Base-by-base conservation (phyloP, 2,329 filamentous ascomycete genomes). In the Atkinsonella texensis region DNA sequence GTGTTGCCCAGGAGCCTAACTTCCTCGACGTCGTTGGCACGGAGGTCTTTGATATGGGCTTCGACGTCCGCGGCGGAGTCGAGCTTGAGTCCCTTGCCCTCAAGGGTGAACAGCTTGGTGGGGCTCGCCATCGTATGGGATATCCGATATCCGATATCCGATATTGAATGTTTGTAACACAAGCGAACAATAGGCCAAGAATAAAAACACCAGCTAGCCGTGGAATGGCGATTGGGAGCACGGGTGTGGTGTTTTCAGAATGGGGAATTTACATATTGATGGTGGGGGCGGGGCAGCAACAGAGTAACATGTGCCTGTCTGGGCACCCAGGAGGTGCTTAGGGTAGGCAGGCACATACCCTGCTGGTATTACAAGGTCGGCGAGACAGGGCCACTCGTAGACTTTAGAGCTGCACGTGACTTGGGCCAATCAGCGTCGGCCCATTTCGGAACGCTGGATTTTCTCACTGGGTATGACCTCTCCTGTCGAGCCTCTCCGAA, bases 51-150 rank as follows among this genome's bases (percentile, higher is more conserved):
- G 63, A 96, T 87, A 68, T 96, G 84, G 58, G 86, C 74, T 68
- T 93, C 86, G 55, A 97, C 79, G 68, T 97, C 89, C 57, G 81
- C 85, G 49, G 87, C 88, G 41, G 84, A 88, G 73, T 94, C 84
- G 64, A 98, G 86, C 76, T 95, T 96, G 62, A 97, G 80, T 63
- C 85, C 85, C 74, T 86, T 93, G 69, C 87, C 89, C 70, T 95
- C 87, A 59, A 97, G 82, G 60, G 89, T 90, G 73, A 96, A 97
- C 64, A 88, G 67, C 68, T 86, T 89, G 52, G 69, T 56, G 23
- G 62, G 57, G 53, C 60, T 57, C 53, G 63, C 53, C 66, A 69
- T 54, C n/a, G n/a, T 52, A 32, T 32, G 31, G 28, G 28, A 33
- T 54, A 47, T 59, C 55, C 46, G 42, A 44, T 23, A 50, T 41